A percentile compares a stretch with the other conserved stretches of the same genome.
Evolutionary conservation across 2,329 filamentous ascomycete species (phyloP).

Genomic region (Colletotrichum sp.): DNA sequence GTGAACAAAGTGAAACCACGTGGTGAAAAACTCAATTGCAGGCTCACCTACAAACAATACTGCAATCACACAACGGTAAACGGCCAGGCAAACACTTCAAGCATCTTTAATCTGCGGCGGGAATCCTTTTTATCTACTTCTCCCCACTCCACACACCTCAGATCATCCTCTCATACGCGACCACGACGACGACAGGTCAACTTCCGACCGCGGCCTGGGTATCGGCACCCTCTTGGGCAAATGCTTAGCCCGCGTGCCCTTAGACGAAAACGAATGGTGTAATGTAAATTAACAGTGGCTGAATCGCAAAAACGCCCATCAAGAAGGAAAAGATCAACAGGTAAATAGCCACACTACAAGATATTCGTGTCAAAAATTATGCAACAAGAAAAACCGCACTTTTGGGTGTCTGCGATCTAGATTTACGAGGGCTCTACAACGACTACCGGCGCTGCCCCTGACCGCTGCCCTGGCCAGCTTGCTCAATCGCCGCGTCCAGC

Average conservation of each 20-base stretch:
- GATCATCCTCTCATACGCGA: neutral
- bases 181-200: neutral
- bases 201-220: neutral
- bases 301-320: neutral
- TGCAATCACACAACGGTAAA: neutral
- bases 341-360: neutral
- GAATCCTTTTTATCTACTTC: neutral
- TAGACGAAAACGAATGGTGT: neutral
- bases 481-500: slow-evolving; percentile 61
- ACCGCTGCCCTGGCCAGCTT: slow-evolving; percentile 32
- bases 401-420: neutral
- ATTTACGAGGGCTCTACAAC: neutral
- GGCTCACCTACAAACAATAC: neutral
- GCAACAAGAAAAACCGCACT: neutral
- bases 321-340: neutral
- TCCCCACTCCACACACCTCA: neutral
- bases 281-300: neutral
- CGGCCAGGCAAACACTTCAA: neutral
- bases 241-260: neutral
- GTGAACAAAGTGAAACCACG: neutral
- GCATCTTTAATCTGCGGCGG: neutral
- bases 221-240: neutral
- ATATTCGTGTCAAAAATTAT: neutral
- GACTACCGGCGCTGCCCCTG: slow-evolving; percentile 1
- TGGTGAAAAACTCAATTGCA: neutral